Conservation (phyloP, 1,284 basidiomycete species). For the Ceratobasidium sp. region DNA sequence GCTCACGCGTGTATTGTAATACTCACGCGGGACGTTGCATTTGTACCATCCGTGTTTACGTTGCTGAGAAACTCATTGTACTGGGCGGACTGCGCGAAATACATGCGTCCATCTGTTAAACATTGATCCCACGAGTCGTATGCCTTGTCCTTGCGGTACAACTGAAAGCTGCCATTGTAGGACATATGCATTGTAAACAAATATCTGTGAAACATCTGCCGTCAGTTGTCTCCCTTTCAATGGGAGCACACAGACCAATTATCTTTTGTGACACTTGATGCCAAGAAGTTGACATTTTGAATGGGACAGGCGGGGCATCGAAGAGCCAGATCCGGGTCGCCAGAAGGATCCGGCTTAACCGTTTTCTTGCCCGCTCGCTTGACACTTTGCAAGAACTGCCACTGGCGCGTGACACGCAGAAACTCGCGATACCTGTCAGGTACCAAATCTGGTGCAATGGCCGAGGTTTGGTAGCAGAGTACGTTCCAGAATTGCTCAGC, state of each 20-base stretch:
- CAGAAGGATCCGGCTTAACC: not conserved
- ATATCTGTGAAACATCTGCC: not conserved
- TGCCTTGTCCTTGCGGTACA: constrained; percentile 14
- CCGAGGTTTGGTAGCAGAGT: not conserved
- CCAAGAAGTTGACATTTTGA: not conserved
- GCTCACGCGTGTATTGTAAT: not conserved
- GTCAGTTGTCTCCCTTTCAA: too few relatives aligned
- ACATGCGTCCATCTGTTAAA: not conserved
- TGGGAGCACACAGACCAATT: not conserved
- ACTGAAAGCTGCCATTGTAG: constrained; percentile 23
- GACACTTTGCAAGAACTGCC: not conserved
- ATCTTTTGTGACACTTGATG: not conserved
- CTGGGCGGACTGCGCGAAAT: not conserved
- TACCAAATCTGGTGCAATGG: not conserved
- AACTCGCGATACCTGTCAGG: constrained; percentile 4
- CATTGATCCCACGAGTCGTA: not conserved
- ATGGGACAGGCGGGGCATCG: not conserved
- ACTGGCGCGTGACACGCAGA: not conserved
- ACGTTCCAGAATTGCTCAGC: not conserved
- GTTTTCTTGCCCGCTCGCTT: not conserved
- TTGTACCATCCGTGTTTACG: not conserved
- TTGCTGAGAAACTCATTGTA: not conserved
- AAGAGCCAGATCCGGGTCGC: not conserved
- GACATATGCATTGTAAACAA: constrained; percentile 6
- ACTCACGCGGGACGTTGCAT: not conserved